Evolutionary conservation across 331 rosid species (phyloP).

Genomic region (Erythrophleum ivorense): DNA sequence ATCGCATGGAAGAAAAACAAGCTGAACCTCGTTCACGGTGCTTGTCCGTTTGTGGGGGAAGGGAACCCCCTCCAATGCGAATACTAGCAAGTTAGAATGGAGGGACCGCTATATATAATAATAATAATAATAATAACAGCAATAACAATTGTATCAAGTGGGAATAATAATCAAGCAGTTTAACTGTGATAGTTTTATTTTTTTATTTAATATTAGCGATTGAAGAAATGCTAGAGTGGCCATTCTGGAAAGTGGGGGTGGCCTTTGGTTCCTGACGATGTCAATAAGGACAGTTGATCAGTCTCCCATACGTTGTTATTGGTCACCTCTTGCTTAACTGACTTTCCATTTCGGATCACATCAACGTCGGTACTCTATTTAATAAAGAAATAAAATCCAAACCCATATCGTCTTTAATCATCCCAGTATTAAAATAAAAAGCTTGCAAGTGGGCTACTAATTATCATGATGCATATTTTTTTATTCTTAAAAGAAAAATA

Average conservation of each 20-base stretch:
- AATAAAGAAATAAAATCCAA: background rate
- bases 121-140: background rate
- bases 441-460: background rate
- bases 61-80: conserved; percentile 1
- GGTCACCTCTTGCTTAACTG: background rate
- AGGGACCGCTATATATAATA: conserved; percentile 47
- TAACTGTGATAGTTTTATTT: background rate
- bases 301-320: background rate
- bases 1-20: conserved; percentile 15
- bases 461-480: background rate
- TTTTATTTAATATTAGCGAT: background rate
- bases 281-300: conserved; percentile 29
- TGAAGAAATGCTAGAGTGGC: background rate
- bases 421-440: background rate
- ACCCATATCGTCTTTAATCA: background rate
- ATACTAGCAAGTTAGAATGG: conserved; percentile 35
- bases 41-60: conserved; percentile 27
- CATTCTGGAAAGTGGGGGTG: conserved; percentile 32
- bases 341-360: conserved; percentile 25
- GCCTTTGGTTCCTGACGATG: conserved; percentile 24
- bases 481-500: background rate
- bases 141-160: background rate
- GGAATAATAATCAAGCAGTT: conserved; percentile 7
- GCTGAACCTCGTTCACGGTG: conserved; percentile 36
- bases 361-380: conserved; percentile 2